A percentile compares a stretch with the other conserved stretches of the same genome.
Evolutionary conservation across 2,329 filamentous ascomycete genomes (phyloP).

Genomic region (Iodosphaeria phyllophila): DNA sequence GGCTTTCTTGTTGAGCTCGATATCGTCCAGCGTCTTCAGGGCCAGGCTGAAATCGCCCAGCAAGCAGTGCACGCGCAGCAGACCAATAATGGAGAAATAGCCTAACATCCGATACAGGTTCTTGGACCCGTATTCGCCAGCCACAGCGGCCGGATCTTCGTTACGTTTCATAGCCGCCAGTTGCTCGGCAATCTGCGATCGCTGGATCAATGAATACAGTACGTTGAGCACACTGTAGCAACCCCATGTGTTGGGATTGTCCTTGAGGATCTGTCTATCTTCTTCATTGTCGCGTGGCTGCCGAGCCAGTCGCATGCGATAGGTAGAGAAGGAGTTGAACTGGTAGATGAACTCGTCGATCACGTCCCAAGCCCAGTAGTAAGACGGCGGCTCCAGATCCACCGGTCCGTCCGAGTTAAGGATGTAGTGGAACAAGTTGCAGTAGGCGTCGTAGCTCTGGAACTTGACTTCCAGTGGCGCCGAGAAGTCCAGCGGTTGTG

Average conservation of each 20-base stretch:
- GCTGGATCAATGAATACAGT: conserved; percentile 95
- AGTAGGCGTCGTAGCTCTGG: conserved; percentile 98
- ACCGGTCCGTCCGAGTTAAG: conserved; percentile 98
- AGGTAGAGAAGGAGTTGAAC: conserved; percentile 98
- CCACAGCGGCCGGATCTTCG: conserved; percentile 73
- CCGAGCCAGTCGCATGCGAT: conserved; percentile 79
- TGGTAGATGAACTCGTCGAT: conserved; percentile 99
- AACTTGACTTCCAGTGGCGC: conserved; percentile 94
- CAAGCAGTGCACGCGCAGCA: conserved; percentile 88
- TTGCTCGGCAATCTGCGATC: conserved; percentile 96
- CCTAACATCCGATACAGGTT: conserved; percentile 96
- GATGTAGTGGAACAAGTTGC: conserved; percentile 97
- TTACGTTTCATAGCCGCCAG: conserved; percentile 84
- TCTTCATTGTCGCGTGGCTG: conserved; percentile 66
- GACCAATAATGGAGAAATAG: conserved; percentile 97
- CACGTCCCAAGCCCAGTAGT: conserved; percentile 99
- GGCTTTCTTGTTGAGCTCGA: conserved; percentile 99
- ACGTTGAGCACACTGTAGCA: conserved; percentile 99
- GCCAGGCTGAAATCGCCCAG: conserved; percentile 96
- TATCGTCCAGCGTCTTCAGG: conserved; percentile 96
- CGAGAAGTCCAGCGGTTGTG: conserved; percentile 89
- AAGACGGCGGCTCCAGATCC: conserved; percentile 88
- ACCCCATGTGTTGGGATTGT: conserved; percentile 98
- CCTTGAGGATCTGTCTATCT: conserved; percentile 75
- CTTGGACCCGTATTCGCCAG: conserved; percentile 87